A percentile compares a stretch with the other conserved stretches of the same genome.
Evolutionary conservation across 1,139 yeast genomes (phyloP).

Genomic region (Sugiyamaella japonica): DNA sequence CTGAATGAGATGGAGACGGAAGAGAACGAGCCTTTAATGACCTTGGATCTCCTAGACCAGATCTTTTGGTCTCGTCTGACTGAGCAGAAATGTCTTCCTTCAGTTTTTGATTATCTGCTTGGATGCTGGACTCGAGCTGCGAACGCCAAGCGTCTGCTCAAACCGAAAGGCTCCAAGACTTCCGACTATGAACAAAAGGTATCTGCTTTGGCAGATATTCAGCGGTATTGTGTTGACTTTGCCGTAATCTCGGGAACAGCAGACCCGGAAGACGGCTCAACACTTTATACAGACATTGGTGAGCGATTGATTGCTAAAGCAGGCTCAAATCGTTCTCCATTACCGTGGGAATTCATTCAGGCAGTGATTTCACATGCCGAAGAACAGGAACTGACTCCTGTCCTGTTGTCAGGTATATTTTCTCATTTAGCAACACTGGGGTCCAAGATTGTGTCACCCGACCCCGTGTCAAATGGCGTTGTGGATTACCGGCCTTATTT

Average conservation of each 20-base stretch:
- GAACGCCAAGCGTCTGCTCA: conserved; percentile 21
- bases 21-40: conserved; percentile 19
- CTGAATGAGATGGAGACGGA: conserved; percentile 25
- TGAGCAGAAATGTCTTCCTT: conserved; percentile 26
- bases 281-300: conserved; percentile 23
- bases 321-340: conserved; percentile 20
- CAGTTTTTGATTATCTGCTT: conserved; percentile 32
- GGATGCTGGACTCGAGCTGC: conserved; percentile 30
- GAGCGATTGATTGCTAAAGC: conserved; percentile 27
- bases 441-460: conserved; percentile 25
- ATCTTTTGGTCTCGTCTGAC: conserved; percentile 36
- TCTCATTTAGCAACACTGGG: conserved; percentile 5
- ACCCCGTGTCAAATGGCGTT: conserved; percentile 21
- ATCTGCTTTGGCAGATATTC: conserved; percentile 22
- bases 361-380: conserved; percentile 59
- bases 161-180: conserved; percentile 15
- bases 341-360: conserved; percentile 53
- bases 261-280: conserved; percentile 22
- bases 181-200: conserved; percentile 22
- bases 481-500: conserved; percentile 52
- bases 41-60: conserved; percentile 33
- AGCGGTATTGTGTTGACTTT: conserved; percentile 23
- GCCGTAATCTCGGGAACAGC: conserved; percentile 26
- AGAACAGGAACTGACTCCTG: conserved; percentile 59
- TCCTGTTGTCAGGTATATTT: conserved; percentile 5